A percentile compares a stretch with the other conserved stretches of the same genome.
Evolutionary conservation across 371 early-diverging fungal species (phyloP).

Genomic region (Mucor lusitanicus): DNA sequence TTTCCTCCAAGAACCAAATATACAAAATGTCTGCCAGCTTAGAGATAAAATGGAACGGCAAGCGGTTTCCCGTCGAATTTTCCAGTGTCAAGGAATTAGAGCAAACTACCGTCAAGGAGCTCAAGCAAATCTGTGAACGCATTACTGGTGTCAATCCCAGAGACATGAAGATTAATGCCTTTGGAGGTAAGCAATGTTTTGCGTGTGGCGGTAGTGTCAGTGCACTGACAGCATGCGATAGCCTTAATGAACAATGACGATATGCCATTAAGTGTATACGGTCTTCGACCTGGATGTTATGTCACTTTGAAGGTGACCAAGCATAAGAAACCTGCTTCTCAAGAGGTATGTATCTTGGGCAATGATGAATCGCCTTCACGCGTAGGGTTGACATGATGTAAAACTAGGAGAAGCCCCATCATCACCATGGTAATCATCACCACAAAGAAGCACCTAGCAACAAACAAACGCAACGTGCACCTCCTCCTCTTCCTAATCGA

Average conservation of each 20-base stretch:
- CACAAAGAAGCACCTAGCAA: background rate
- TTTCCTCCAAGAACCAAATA: background rate
- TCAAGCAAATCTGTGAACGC: constrained; percentile 33
- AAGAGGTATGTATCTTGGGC: background rate
- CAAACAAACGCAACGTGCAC: background rate
- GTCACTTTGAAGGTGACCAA: constrained; percentile 7
- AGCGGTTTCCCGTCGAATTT: constrained; percentile 33
- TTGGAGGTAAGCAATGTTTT: constrained; percentile 32
- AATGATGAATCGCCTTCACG: background rate
- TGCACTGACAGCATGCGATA: background rate
- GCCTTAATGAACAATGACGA: constrained; percentile 19
- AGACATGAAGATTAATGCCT: constrained; percentile 31
- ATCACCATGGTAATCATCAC: background rate
- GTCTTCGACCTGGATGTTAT: constrained; percentile 13
- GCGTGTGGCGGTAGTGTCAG: background rate
- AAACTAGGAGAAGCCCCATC: background rate
- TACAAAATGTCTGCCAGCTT: constrained; percentile 11
- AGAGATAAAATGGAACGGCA: constrained; percentile 34
- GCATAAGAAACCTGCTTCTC: constrained; percentile 3
- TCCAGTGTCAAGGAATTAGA: constrained; percentile 20
- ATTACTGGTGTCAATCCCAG: constrained; percentile 27
- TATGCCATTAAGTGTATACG: constrained; percentile 15
- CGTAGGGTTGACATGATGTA: background rate
- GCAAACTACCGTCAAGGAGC: constrained; percentile 25
- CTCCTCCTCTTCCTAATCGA: background rate